Conservation (phyloP, 805 yeast species). For the Jamesozyma gamospora region DNA sequence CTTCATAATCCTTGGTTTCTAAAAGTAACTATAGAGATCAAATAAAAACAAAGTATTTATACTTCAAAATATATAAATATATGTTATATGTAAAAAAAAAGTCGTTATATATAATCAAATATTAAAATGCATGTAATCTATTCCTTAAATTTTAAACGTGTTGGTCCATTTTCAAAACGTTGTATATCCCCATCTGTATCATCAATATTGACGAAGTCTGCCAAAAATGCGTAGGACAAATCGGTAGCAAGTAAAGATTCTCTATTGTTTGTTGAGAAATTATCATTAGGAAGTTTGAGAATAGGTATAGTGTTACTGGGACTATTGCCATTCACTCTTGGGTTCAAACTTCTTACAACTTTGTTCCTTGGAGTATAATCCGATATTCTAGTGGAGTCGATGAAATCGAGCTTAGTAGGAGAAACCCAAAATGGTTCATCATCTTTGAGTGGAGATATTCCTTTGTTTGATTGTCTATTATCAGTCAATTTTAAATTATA, state of each 20-base stretch:
- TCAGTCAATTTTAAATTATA: background rate
- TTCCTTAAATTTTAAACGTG: constrained; percentile 6
- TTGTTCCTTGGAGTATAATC: background rate
- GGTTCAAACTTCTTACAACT: background rate
- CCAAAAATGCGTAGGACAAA: constrained; percentile 38
- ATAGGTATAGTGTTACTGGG: background rate
- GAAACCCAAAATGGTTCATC: constrained; percentile 30
- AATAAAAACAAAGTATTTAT: too few species aligned
- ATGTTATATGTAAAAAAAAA: background rate
- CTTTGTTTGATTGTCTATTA: background rate
- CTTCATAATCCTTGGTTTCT: too few species aligned
- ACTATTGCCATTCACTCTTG: background rate
- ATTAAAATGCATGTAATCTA: background rate
- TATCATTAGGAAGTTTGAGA: too few species aligned
- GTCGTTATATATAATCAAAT: background rate
- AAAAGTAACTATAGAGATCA: too few species aligned
- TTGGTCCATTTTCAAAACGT: constrained; percentile 15
- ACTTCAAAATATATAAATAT: background rate
- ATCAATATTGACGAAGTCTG: constrained; percentile 19
- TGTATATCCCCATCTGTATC: constrained; percentile 9
- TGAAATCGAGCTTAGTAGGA: constrained; percentile 24
- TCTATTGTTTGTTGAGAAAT: background rate
- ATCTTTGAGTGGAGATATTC: constrained; percentile 2
- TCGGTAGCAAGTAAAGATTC: constrained; percentile 18
- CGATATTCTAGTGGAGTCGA: constrained; percentile 9